Evolutionary conservation across 2,329 filamentous ascomycete genomes (phyloP).

Genomic region (Lasiodiplodia theobromae): DNA sequence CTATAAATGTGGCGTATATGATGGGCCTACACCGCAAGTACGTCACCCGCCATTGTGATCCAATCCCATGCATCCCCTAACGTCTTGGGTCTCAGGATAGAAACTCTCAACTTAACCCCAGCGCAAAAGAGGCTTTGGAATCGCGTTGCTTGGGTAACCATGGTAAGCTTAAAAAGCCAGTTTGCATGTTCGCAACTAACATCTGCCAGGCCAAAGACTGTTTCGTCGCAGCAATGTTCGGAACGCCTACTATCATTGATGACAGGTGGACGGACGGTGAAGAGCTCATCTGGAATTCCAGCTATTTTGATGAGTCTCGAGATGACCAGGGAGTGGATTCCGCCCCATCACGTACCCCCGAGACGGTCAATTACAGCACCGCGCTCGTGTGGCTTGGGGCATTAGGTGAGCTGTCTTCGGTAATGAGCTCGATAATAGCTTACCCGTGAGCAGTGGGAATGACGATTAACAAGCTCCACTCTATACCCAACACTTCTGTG

Average conservation of each 20-base stretch:
- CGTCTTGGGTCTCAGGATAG: neutral
- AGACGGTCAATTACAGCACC: constrained; percentile 6
- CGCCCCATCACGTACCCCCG: neutral
- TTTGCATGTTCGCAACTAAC: neutral
- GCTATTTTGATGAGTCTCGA: constrained; percentile 9
- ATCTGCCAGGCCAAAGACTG: neutral
- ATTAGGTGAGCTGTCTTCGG: neutral
- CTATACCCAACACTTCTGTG: neutral
- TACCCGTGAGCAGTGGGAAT: neutral
- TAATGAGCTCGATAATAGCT: neutral
- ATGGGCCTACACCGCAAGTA: constrained; percentile 20
- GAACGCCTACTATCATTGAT: constrained; percentile 12
- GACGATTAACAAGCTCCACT: neutral
- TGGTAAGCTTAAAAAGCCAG: neutral
- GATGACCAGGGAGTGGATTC: neutral
- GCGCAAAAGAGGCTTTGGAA: constrained; percentile 1
- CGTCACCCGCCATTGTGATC: neutral
- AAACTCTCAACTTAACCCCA: constrained; percentile 5
- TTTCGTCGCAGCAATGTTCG: neutral
- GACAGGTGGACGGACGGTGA: constrained; percentile 12
- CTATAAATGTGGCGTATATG: constrained; percentile 9
- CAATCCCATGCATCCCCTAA: neutral
- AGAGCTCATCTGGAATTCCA: neutral
- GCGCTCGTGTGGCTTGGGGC: neutral
- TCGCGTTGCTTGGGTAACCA: constrained; percentile 11